Evolutionary conservation across 2,329 filamentous ascomycete genomes (phyloP).

Genomic region (Fusarium sp.): DNA sequence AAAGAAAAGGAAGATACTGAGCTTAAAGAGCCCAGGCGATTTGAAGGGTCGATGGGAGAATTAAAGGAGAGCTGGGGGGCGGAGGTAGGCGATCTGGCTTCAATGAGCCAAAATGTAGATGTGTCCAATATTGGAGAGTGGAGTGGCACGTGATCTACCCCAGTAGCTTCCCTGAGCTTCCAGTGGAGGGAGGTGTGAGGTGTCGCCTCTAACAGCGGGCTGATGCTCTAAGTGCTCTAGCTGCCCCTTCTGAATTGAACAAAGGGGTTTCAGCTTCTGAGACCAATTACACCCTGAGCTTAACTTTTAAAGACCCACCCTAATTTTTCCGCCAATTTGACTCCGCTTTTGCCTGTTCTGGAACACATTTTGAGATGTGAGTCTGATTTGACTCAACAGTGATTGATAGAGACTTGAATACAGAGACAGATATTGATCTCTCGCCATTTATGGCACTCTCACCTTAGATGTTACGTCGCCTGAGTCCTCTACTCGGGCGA

Average conservation of each 20-base stretch:
- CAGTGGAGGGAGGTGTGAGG: constrained; percentile 1
- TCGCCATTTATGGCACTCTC: constrained; percentile 24
- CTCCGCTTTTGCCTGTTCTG: constrained; percentile 33
- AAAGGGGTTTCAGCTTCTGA: constrained; percentile 38
- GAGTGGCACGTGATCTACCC: constrained; percentile 52
- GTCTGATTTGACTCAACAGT: constrained; percentile 20
- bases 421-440: background rate
- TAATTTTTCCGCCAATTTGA: constrained; percentile 39
- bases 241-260: constrained; percentile 11
- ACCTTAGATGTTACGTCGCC: constrained; percentile 47
- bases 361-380: constrained; percentile 23
- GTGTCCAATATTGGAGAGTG: constrained; percentile 58
- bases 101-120: constrained; percentile 58
- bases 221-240: background rate
- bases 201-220: background rate
- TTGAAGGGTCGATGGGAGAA: constrained; percentile 50
- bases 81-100: constrained; percentile 60
- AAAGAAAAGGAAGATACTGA: constrained; percentile 52
- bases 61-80: constrained; percentile 54
- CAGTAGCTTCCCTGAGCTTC: constrained; percentile 38
- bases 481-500: constrained; percentile 46
- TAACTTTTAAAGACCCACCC: constrained; percentile 16
- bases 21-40: constrained; percentile 56
- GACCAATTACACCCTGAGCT: constrained; percentile 23
- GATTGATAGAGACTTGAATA: background rate